These are phyloP conservation scores for Choanephora cucurbitarum DNA, from an alignment of 371 early-diverging fungal species.

Conservation along the genomic window DNA sequence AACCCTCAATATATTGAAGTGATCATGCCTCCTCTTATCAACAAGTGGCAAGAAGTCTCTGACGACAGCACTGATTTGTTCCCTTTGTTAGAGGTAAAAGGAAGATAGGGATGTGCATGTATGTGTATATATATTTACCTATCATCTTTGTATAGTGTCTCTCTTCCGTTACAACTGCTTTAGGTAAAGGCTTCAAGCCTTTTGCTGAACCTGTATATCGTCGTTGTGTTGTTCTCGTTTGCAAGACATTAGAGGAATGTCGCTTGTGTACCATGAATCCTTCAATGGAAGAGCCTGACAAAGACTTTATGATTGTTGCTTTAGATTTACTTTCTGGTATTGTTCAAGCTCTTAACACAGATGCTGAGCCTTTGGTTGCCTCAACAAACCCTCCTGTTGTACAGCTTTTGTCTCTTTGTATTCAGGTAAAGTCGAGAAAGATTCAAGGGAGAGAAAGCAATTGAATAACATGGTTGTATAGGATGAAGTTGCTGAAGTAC, in stretches of 20 bases:
- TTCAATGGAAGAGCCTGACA: constrained; percentile 75
- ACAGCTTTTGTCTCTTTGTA: constrained; percentile 76
- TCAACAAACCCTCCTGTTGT: constrained; percentile 72
- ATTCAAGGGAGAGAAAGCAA: not conserved
- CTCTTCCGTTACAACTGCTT: constrained; percentile 83
- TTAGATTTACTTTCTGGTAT: constrained; percentile 93
- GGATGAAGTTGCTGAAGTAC: constrained; percentile 82
- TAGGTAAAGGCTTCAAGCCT: constrained; percentile 83
- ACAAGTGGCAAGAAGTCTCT: constrained; percentile 74
- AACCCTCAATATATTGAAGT: constrained; percentile 72
- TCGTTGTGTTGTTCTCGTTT: constrained; percentile 83
- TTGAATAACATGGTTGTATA: constrained; percentile 10
- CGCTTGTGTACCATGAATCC: constrained; percentile 65
- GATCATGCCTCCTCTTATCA: constrained; percentile 83
- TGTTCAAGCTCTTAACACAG: constrained; percentile 84
- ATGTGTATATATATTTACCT: not conserved
- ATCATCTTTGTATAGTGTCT: constrained; percentile 65
- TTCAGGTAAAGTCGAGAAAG: constrained; percentile 53
- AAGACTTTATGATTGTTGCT: constrained; percentile 93
- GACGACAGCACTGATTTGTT: constrained; percentile 86
- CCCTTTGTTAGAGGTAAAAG: constrained; percentile 85
- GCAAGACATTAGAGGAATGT: constrained; percentile 68
- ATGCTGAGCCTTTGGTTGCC: constrained; percentile 75
- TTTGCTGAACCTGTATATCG: constrained; percentile 84
- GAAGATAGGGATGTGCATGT: constrained; percentile 12